Conservation (phyloP, 2,329 filamentous ascomycete genomes). For the Dactylellina parvicollis region DNA sequence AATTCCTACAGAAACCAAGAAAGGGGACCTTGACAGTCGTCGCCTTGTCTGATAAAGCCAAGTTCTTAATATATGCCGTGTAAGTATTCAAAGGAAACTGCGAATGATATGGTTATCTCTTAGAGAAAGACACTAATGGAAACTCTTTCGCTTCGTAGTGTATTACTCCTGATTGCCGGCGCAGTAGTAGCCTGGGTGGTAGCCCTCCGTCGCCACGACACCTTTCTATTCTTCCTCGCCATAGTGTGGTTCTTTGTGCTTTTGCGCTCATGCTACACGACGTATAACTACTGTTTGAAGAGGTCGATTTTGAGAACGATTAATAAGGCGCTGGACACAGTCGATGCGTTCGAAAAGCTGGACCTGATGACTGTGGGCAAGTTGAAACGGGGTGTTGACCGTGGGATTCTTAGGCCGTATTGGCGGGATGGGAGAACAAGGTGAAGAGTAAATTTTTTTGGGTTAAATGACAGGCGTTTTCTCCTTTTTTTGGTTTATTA, state of each 20-base stretch:
- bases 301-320: constrained; percentile 6
- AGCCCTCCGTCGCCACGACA: not conserved
- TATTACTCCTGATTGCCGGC: constrained; percentile 2
- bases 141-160: not conserved
- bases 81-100: no score
- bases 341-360: constrained; percentile 25
- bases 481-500: no score
- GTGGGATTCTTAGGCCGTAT: constrained; percentile 7
- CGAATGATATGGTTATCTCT: no score
- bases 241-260: constrained; percentile 1
- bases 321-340: constrained; percentile 3
- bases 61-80: constrained; percentile 1
- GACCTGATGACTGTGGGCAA: not conserved
- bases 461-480: no score
- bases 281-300: constrained; percentile 1
- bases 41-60: not conserved
- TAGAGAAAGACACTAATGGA: not conserved
- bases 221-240: constrained; percentile 4
- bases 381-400: constrained; percentile 4
- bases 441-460: no score
- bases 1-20: not conserved
- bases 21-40: not conserved
- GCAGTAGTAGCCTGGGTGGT: not conserved
- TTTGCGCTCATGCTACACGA: not conserved
- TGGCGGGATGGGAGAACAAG: not conserved